These are phyloP conservation scores for Trifolium fragiferum DNA, from an alignment of 306 rosid species.

Conservation along the genomic window DNA sequence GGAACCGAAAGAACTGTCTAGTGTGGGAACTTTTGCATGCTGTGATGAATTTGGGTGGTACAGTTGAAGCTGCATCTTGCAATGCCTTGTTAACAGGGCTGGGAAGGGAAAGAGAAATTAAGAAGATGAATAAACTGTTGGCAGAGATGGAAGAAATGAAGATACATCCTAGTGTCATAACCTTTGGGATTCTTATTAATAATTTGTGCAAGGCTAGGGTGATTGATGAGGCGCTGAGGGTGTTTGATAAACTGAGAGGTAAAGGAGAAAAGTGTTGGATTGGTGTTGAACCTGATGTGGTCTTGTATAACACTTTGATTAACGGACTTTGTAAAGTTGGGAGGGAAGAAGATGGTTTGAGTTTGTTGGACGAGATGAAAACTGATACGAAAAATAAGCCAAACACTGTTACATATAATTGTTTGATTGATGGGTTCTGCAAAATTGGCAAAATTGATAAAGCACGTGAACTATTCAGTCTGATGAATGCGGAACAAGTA, in stretches of 20 bases:
- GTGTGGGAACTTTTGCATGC: conserved; percentile 72
- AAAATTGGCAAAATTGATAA: conserved; percentile 65
- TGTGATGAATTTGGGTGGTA: conserved; percentile 60
- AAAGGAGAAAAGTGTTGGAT: conserved; percentile 39
- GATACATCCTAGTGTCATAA: conserved; percentile 60
- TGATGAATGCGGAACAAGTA: conserved; percentile 65
- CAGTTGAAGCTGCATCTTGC: conserved; percentile 62
- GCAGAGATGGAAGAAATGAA: conserved; percentile 68
- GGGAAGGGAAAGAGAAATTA: conserved; percentile 53
- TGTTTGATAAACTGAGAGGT: conserved; percentile 63
- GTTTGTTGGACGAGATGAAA: conserved; percentile 73
- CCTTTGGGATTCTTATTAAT: conserved; percentile 71
- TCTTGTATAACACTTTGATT: conserved; percentile 69
- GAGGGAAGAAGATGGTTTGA: conserved; percentile 75
- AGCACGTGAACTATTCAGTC: conserved; percentile 57
- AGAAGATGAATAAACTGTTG: conserved; percentile 67
- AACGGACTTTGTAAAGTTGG: conserved; percentile 89
- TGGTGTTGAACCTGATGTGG: conserved; percentile 62
- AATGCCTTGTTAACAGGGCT: conserved; percentile 73
- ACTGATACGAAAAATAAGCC: conserved; percentile 48
- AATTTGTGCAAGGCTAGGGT: conserved; percentile 72
- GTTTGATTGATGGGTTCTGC: conserved; percentile 78
- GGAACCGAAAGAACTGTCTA: too few relatives aligned
- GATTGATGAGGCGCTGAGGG: conserved; percentile 66
- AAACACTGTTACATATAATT: conserved; percentile 63